phyloP scores from a whole-genome alignment of 2,329 filamentous ascomycete genomes.

The Alternaria consortialis region DNA sequence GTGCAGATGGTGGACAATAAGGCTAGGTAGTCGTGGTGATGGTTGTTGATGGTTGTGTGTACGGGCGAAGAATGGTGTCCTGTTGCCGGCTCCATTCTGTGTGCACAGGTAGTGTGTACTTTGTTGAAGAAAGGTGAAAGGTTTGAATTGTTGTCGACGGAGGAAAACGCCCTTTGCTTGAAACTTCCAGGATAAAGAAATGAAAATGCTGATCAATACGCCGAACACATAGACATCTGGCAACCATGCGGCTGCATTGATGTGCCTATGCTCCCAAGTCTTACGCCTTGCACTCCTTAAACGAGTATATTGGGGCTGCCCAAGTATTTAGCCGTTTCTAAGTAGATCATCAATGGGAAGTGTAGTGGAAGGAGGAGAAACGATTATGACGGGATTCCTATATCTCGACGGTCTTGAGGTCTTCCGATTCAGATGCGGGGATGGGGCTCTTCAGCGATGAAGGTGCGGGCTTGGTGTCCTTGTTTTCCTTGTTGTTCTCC shows the following conservation, averaged over 20 bases:
- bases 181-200: background rate
- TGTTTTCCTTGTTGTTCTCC: slow-evolving; percentile 52
- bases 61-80: background rate
- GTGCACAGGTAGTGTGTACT: background rate
- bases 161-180: slow-evolving; percentile 1
- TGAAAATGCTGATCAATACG: slow-evolving; percentile 17
- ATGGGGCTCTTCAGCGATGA: slow-evolving; percentile 42
- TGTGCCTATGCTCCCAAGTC: slow-evolving; percentile 3
- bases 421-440: slow-evolving; percentile 36
- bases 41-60: slow-evolving; percentile 7
- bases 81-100: slow-evolving; percentile 4
- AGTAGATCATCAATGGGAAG: slow-evolving; percentile 28
- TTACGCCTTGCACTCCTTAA: slow-evolving; percentile 33
- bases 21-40: slow-evolving; percentile 11
- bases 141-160: slow-evolving; percentile 9
- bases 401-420: slow-evolving; percentile 62
- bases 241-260: slow-evolving; percentile 19
- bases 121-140: background rate
- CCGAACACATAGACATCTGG: slow-evolving; percentile 16
- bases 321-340: slow-evolving; percentile 42
- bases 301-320: slow-evolving; percentile 25
- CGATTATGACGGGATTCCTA: slow-evolving; percentile 28
- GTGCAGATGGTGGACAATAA: slow-evolving; percentile 8
- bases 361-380: slow-evolving; percentile 14
- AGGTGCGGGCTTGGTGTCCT: slow-evolving; percentile 31